Evolutionary conservation across 2,329 filamentous ascomycete species (phyloP).

Genomic region (Cytospora piceicola): DNA sequence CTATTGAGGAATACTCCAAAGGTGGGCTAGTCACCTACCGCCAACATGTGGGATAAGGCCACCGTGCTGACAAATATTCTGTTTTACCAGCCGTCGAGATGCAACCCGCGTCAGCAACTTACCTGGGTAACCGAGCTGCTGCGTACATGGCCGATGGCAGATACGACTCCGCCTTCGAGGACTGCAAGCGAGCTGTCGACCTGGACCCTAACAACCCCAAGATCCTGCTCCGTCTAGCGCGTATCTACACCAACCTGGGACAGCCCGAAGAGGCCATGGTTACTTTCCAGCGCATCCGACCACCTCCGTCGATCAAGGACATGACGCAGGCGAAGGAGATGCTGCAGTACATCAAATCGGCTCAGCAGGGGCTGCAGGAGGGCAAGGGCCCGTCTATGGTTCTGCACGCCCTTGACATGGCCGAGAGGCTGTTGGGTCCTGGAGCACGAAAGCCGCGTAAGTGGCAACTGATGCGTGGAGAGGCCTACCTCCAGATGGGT

Average conservation of each 20-base stretch:
- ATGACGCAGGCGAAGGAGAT: conserved; percentile 81
- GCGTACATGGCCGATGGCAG: conserved; percentile 88
- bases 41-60: conserved; percentile 25
- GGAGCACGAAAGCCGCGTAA: conserved; percentile 83
- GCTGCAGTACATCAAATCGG: conserved; percentile 78
- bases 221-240: conserved; percentile 82
- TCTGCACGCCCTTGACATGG: conserved; percentile 87
- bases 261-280: conserved; percentile 84
- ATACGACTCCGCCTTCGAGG: conserved; percentile 80
- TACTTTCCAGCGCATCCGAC: conserved; percentile 79
- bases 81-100: conserved; percentile 76
- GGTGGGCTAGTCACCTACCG: conserved; percentile 55
- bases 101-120: conserved; percentile 83
- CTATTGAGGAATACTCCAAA: conserved; percentile 93
- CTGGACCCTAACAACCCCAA: conserved; percentile 86
- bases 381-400: conserved; percentile 89
- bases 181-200: conserved; percentile 80
- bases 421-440: conserved; percentile 76
- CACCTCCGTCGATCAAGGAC: conserved; percentile 82
- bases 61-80: conserved; percentile 21
- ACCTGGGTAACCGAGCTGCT: conserved; percentile 92
- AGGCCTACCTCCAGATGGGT: conserved; percentile 91
- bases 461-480: conserved; percentile 90
- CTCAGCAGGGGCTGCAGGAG: conserved; percentile 73
- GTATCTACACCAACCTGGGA: conserved; percentile 87